Evolutionary conservation across 257 asterid genomes (phyloP).

Genomic region (Solanum medicagineum): DNA sequence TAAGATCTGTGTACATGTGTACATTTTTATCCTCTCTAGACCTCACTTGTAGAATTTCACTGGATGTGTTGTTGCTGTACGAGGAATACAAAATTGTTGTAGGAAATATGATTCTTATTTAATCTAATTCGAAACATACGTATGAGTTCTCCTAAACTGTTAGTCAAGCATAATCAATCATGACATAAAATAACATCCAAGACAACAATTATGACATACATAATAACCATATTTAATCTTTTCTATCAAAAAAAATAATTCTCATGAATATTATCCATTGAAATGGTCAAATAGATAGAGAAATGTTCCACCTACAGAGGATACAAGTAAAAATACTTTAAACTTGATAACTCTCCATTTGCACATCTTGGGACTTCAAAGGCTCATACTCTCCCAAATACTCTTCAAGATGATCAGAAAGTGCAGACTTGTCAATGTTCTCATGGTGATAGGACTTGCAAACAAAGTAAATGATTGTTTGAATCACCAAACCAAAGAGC

Average conservation of each 20-base stretch:
- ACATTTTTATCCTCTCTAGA: no score
- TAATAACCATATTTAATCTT: neutral
- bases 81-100: neutral
- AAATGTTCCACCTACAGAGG: neutral
- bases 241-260: neutral
- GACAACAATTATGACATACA: neutral
- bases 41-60: no score
- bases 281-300: neutral
- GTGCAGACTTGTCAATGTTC: slow-evolving; percentile 43
- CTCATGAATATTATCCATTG: neutral
- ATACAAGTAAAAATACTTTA: neutral
- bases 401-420: slow-evolving; percentile 60
- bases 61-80: no score
- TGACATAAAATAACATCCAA: neutral
- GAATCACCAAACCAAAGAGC: slow-evolving; percentile 39
- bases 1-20: no score
- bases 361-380: slow-evolving; percentile 45
- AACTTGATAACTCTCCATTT: slow-evolving; percentile 28
- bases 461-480: slow-evolving; percentile 47
- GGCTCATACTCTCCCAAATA: slow-evolving; percentile 60
- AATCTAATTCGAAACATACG: neutral
- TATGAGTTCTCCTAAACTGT: neutral
- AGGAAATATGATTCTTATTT: neutral
- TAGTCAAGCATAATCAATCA: neutral
- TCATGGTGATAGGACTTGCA: slow-evolving; percentile 63